Base-by-base conservation (phyloP, 2,329 filamentous ascomycete genomes). In the Venturiaceae sp. region DNA sequence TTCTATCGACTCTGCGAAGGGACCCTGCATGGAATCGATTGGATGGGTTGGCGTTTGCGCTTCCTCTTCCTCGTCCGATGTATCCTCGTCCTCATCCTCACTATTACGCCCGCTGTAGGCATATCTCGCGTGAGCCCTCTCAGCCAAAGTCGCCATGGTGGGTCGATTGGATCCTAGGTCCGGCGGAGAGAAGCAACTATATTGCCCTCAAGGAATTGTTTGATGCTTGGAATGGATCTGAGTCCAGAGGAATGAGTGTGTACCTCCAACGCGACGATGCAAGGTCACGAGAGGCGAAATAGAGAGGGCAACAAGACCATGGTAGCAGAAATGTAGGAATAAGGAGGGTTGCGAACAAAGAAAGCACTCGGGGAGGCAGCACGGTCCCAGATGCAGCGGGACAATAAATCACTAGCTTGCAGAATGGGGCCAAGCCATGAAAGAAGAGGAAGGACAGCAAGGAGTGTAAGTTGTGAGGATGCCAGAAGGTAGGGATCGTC, bases 1-100 rank as follows among this genome's bases (percentile, higher is more conserved):
- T 59, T 83, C 75, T 64, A 94, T 83, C 1, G 88, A 92, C 72
- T 94, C 90, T 65, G 88, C 85, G 69, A 95, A 94, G 61, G 90
- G 88, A 62, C 81, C 83, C 70, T 94, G 90, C 83, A 94, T 88
- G 32, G 82, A 80, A 16, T 82, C 75, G 55, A 94, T 85, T 6
- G 90, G 90, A 68, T 95, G 90, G 46, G 73, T 68, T n/a, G 81
- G 81, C 61, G 76, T 69, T 46, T 66, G 65, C 28, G 47, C n/a
- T 19, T 59, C 57, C 28, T 59, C 57, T 55, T 67, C 63, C 50
- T 58, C 56, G 32, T 58, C 47, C 33, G 54, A 59, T 2, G 58
- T 58, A 16, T 65, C 63, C 26, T 54, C 53, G 32, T 64, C 62
- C 21, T 60, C 57, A n/a, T 62, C 50, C 21, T 21, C 57, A 37